Evolutionary conservation across 352 stramenopile species (phyloP).

Genomic region (Phytophthora pinifolia): DNA sequence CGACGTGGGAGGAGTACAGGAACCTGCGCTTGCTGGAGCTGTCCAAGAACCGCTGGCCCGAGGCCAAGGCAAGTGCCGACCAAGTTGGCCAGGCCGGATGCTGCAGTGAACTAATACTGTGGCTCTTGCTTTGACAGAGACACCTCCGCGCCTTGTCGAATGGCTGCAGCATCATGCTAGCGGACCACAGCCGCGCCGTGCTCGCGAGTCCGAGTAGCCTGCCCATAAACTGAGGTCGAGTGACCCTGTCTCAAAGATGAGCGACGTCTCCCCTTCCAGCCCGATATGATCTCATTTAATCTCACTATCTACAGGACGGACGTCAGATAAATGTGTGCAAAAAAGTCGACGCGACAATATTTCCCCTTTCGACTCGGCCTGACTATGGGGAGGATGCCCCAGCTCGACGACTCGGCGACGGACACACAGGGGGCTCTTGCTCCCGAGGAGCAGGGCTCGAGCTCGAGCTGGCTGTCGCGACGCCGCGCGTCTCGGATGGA

Average conservation of each 20-base stretch:
- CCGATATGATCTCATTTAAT: neutral
- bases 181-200: constrained; percentile 14
- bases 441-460: neutral
- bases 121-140: constrained; percentile 28
- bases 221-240: too few relatives aligned
- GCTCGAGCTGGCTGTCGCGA: constrained; percentile 22
- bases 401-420: too few relatives aligned
- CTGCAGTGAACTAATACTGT: constrained; percentile 8
- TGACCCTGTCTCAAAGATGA: constrained; percentile 16
- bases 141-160: constrained; percentile 70
- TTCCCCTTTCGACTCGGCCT: neutral
- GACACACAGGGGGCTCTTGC: too few relatives aligned
- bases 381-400: constrained; percentile 20
- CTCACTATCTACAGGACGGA: neutral
- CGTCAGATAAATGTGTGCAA: neutral
- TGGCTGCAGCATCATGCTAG: constrained; percentile 76
- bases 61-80: constrained; percentile 45
- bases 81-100: neutral
- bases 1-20: constrained; percentile 71
- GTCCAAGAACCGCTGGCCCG: constrained; percentile 67
- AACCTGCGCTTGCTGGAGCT: constrained; percentile 64
- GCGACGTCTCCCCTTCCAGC: constrained; percentile 2
- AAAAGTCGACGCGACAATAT: neutral
- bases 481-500: constrained; percentile 17
- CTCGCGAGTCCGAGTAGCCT: neutral